Base-by-base conservation (phyloP, 1,284 basidiomycete species). In the Inonotus obliquus region DNA sequence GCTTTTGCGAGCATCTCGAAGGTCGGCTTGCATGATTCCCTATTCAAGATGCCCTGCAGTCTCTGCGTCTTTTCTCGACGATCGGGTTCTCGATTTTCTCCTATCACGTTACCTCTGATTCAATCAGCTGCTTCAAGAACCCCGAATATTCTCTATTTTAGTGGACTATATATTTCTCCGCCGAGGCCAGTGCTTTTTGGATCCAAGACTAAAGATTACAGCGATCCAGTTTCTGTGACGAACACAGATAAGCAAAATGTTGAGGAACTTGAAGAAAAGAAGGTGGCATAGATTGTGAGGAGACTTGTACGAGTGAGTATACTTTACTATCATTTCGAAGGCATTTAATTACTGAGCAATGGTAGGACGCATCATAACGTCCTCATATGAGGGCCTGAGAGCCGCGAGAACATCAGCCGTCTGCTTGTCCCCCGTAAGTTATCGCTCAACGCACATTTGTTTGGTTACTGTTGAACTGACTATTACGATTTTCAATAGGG, bases 291-390 rank as follows among this genome's bases (percentile, higher is more conserved):
- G 84, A 81, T 86, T 55, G 75, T 87, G 35, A 74, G 84, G 59
- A 86, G 85, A 71, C 77, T 87, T 4, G 82, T 83, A 21, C 83
- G 83, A 64, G 84, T 85, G 70, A 69, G 81, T 78, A 9, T 35
- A 11, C 32, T 14, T 35, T 14, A 39, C 27, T 38, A 59, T 4
- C 13, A 35, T 29, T 37, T 21, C 19, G 11, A 41, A 27, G 2
- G 19, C 14, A 54, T 19, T 25, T 17, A 19, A 37, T 4, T 21
- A 35, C 44, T 60, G 41, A 47, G 17, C n/a, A 21, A 81, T 86
- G 78, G 82, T 83, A 3, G 85, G 85, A 11, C 73, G 84, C 59
- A 82, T 87, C 60, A 81, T 85, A n/a, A 79, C 85, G 76, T 83
- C 84, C 11, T 83, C 83, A 3, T 85, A 83, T 70, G 83, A 86